Evolutionary conservation across 768 basidiomycete genomes (phyloP), one percentile per base, ranked within the genome.

Genomic region (Termitomyces eurrhizus): DNA sequence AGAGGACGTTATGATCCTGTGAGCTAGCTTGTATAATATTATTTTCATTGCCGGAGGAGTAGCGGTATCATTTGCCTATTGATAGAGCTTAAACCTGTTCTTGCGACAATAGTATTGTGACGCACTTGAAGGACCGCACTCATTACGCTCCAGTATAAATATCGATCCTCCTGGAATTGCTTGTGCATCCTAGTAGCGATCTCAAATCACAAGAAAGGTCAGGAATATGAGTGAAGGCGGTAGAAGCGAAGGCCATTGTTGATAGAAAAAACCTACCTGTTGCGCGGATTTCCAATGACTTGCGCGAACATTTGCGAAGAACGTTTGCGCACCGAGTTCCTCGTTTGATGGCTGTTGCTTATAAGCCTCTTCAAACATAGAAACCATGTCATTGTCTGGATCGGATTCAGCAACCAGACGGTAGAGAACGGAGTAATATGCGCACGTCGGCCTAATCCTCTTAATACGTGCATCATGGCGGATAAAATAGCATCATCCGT

Each of bases 231-330:
- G 33, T 6, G 24, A 33, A n/a, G 33, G 33, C 39, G 26, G 45
- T 21, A 39, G 32, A 54, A 55, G 18, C 26, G 26, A 18, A 12
- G 9, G 37, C 4, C 26, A 11, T 54, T 53, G 8, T 29, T 18
- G 4, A n/a, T 12, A n/a, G 58, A 21, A 29, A 42, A 21, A 46
- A 69, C 33, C 58, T 66, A 90, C 91, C 78, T 88, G 87, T 70
- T 94, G 93, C 26, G 90, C 91, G 49, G 86, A 82, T 72, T 93
- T 94, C 93, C 93, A 94, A 64, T 90, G 86, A 16, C 81, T 82
- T 36, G 88, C 84, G 61, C 90, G 84, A 37, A 89, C 84, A 68
- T 93, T 90, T 21, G 92, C 91, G 69, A 92, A 90, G 77, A 94
- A 94, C 0, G 89, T 87, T 70, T 94, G 92, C 26, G 82, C 81